phyloP scores from a whole-genome alignment of 441 rosid species.

The Macaranga tanarius region DNA sequence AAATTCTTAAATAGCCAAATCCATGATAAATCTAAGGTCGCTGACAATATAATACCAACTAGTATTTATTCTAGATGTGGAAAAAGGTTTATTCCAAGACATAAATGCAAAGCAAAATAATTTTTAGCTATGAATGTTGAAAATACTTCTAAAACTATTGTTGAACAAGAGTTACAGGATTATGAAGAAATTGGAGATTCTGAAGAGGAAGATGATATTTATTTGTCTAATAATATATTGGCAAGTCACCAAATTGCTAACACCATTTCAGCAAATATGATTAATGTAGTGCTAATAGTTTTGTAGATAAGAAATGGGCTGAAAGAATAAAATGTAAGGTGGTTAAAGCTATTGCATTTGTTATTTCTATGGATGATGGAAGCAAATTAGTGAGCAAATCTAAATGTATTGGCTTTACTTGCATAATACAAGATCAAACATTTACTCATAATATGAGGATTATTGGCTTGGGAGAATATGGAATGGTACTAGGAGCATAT shows the following conservation, averaged over 20 bases:
- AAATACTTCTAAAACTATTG: background rate
- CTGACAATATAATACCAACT: too few species aligned
- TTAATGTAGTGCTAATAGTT: background rate
- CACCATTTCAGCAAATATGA: background rate
- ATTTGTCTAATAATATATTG: background rate
- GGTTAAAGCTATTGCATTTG: background rate
- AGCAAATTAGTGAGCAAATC: too few species aligned
- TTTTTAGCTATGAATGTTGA: background rate
- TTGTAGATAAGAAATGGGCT: background rate
- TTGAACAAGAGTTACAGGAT: background rate
- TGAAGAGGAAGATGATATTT: background rate
- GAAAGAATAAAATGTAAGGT: too few species aligned
- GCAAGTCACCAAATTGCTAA: background rate
- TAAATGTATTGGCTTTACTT: background rate
- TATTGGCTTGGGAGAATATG: background rate
- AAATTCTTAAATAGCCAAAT: too few species aligned
- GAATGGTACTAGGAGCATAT: too few species aligned
- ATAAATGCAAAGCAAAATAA: background rate
- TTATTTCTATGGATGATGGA: background rate
- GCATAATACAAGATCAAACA: background rate
- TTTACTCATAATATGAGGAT: background rate
- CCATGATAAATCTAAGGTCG: too few species aligned
- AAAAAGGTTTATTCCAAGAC: background rate
- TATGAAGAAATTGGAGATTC: too few species aligned
- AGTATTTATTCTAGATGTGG: background rate